Evolutionary conservation across 73 alveolate species (phyloP).

Genomic region (Diophrys sp.): DNA sequence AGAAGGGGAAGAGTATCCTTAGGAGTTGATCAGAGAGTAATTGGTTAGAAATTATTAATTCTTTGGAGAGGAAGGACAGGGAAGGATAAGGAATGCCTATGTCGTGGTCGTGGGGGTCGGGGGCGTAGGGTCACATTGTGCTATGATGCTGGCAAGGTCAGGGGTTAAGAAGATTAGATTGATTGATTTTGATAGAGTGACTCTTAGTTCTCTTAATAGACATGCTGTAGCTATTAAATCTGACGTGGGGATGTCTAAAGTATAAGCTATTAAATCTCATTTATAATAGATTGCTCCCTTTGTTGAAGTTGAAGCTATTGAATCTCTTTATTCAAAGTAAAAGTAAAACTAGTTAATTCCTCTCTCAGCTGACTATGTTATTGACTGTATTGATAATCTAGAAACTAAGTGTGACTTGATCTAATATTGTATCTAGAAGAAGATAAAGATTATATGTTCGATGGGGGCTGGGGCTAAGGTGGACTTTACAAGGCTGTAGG

Average conservation of each 20-base stretch:
- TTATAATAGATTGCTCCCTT: slow-evolving; percentile 60
- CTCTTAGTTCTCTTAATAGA: slow-evolving; percentile 87
- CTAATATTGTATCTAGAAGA: slow-evolving; percentile 58
- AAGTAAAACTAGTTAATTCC: slow-evolving; percentile 39
- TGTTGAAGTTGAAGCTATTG: slow-evolving; percentile 62
- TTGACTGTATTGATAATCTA: slow-evolving; percentile 89
- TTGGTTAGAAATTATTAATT: slow-evolving; percentile 39
- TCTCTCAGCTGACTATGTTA: slow-evolving; percentile 72
- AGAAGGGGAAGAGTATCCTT: too few relatives aligned
- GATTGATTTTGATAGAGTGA: slow-evolving; percentile 92
- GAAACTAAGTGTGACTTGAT: slow-evolving; percentile 75
- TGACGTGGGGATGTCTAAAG: slow-evolving; percentile 87
- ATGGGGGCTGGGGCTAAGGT: slow-evolving; percentile 91
- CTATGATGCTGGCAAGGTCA: slow-evolving; percentile 80
- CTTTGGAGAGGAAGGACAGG: slow-evolving; percentile 59
- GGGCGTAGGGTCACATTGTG: slow-evolving; percentile 94
- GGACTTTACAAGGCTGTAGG: slow-evolving; percentile 80
- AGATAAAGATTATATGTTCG: slow-evolving; percentile 62
- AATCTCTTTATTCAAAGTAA: slow-evolving; percentile 58
- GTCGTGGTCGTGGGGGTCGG: slow-evolving; percentile 93
- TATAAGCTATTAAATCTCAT: slow-evolving; percentile 66
- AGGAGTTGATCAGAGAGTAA: slow-evolving; percentile 4
- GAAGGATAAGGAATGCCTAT: slow-evolving; percentile 42
- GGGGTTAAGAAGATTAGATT: slow-evolving; percentile 78
- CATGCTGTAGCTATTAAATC: slow-evolving; percentile 84